A percentile compares a stretch with the other conserved stretches of the same genome.
phyloP scores from a whole-genome alignment of 2,329 filamentous ascomycete species.

The Pseudocercospora pini-densiflorae region DNA sequence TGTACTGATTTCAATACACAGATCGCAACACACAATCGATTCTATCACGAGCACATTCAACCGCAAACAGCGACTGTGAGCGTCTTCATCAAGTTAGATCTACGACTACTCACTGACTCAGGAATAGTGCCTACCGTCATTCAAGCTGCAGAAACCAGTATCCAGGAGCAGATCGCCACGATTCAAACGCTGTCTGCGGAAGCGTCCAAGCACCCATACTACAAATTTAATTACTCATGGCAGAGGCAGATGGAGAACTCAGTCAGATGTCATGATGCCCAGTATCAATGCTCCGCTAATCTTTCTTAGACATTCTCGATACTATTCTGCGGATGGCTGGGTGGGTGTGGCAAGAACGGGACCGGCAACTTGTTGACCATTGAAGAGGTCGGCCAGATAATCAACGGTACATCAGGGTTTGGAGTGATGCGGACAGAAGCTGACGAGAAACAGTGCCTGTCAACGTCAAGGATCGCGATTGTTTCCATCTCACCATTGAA shows the following conservation, averaged over 20 bases:
- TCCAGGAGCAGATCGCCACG: slow-evolving; percentile 73
- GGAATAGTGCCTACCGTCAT: slow-evolving; percentile 69
- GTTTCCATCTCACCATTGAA: slow-evolving; percentile 95
- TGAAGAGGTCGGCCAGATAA: slow-evolving; percentile 79
- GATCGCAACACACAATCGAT: slow-evolving; percentile 80
- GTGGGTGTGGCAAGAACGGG: slow-evolving; percentile 63
- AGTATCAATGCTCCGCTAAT: background rate
- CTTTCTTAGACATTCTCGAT: slow-evolving; percentile 59
- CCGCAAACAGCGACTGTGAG: slow-evolving; percentile 67
- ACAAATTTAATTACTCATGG: slow-evolving; percentile 96
- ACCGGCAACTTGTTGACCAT: slow-evolving; percentile 75
- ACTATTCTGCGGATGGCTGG: slow-evolving; percentile 75
- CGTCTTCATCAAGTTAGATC: slow-evolving; percentile 23
- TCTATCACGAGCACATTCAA: slow-evolving; percentile 88
- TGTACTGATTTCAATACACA: slow-evolving; percentile 32
- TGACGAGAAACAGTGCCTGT: slow-evolving; percentile 68
- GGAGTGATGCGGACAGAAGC: background rate
- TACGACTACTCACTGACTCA: slow-evolving; percentile 4
- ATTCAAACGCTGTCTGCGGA: slow-evolving; percentile 71
- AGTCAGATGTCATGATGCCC: slow-evolving; percentile 33
- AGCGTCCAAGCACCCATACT: slow-evolving; percentile 89
- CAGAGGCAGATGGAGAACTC: slow-evolving; percentile 80
- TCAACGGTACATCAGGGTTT: slow-evolving; percentile 64
- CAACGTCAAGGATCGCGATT: slow-evolving; percentile 86
- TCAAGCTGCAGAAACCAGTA: slow-evolving; percentile 68